Evolutionary conservation across 306 rosid species (phyloP).

Genomic region (Begonia loranthoides): DNA sequence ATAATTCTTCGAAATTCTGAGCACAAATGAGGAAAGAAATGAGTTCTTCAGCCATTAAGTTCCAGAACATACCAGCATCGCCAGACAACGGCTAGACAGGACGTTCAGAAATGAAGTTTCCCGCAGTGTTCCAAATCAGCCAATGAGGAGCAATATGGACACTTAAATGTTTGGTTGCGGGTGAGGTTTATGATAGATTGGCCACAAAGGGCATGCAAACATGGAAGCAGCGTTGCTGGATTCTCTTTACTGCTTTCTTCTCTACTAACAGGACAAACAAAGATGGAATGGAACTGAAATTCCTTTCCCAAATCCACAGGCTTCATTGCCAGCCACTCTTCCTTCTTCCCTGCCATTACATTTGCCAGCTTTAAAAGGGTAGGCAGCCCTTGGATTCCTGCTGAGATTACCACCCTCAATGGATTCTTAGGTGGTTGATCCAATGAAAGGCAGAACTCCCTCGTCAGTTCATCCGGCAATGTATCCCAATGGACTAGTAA

Average conservation of each 20-base stretch:
- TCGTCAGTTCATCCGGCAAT: conserved; percentile 47
- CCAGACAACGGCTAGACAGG: too few relatives aligned
- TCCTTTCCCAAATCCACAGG: conserved; percentile 73
- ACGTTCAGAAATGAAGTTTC: conserved; percentile 27
- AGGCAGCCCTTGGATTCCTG: conserved; percentile 75
- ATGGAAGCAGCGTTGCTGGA: conserved; percentile 78
- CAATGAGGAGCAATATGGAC: conserved; percentile 72
- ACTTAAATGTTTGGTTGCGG: conserved; percentile 57
- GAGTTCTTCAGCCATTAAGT: too few relatives aligned
- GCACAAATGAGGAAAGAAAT: too few relatives aligned
- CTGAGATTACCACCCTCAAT: conserved; percentile 51
- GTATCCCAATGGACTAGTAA: conserved; percentile 53
- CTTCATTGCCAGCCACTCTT: conserved; percentile 72
- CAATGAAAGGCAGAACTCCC: conserved; percentile 52
- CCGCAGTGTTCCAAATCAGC: conserved; percentile 49
- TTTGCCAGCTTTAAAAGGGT: conserved; percentile 64
- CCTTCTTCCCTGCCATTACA: conserved; percentile 82
- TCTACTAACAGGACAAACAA: conserved; percentile 84
- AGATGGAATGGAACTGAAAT: conserved; percentile 77
- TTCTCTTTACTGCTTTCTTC: conserved; percentile 76
- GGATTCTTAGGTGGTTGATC: conserved; percentile 59
- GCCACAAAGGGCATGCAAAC: conserved; percentile 81
- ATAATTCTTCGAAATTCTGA: too few relatives aligned
- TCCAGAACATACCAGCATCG: too few relatives aligned
- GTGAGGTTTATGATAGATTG: conserved; percentile 65